Evolutionary conservation across 352 stramenopile genomes (phyloP).

Genomic region (Aphanomyces invadans): DNA sequence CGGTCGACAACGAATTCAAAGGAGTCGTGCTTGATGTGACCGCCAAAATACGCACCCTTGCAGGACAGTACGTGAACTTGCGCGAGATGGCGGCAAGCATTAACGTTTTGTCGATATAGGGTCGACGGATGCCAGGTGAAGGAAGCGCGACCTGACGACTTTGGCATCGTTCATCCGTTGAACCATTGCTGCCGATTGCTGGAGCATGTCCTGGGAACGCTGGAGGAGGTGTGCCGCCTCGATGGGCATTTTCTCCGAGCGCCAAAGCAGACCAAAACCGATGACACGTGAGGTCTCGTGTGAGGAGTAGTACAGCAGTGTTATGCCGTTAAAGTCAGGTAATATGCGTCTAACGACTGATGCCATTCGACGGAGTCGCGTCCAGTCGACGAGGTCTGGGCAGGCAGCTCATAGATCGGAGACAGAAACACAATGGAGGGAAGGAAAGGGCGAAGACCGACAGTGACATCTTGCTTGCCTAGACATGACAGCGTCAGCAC

Average conservation of each 20-base stretch:
- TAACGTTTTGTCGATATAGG: no score
- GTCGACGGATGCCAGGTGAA: constrained; percentile 33
- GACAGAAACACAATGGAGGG: constrained; percentile 9
- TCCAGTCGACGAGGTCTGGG: not conserved
- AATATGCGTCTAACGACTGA: not conserved
- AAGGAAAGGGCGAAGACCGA: constrained; percentile 14
- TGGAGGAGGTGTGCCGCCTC: constrained; percentile 52
- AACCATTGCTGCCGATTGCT: constrained; percentile 42
- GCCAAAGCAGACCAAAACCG: constrained; percentile 6
- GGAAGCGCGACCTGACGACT: constrained; percentile 30
- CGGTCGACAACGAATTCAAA: not conserved
- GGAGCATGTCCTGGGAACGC: constrained; percentile 36
- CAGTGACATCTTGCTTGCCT: constrained; percentile 9
- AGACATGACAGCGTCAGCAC: not conserved
- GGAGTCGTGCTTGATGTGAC: not conserved
- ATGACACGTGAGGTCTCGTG: not conserved
- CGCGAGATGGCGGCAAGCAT: no score
- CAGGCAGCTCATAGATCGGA: not conserved
- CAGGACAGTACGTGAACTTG: not conserved
- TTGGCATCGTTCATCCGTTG: constrained; percentile 48
- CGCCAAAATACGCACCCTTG: not conserved
- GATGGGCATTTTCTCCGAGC: constrained; percentile 27
- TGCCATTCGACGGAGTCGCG: constrained; percentile 11
- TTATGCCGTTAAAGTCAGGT: constrained; percentile 12
- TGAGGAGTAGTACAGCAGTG: no score